Conservation (phyloP, 225 moss, liverwort and hornwort species). For the Pseudoscleropodium purum region DNA sequence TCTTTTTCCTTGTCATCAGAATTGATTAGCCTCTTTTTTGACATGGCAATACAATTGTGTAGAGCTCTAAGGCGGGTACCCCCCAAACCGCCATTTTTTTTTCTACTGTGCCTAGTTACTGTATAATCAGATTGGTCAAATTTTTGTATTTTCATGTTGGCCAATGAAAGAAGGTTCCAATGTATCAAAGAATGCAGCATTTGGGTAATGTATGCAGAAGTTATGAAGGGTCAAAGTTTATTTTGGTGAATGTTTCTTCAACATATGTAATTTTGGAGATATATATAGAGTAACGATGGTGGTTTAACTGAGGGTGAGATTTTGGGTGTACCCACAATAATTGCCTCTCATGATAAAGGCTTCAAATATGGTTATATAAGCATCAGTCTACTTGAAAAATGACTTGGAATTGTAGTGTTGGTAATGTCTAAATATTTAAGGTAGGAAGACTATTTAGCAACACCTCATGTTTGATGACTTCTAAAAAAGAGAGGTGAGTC, state of each 20-base stretch:
- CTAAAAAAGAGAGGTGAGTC: neutral
- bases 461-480: neutral
- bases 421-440: neutral
- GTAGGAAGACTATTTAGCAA: neutral
- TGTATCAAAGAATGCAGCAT: neutral
- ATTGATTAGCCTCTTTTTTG: too few relatives aligned
- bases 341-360: neutral
- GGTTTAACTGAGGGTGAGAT: fast-evolving
- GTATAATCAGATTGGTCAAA: neutral
- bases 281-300: neutral
- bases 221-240: neutral
- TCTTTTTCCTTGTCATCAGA: neutral
- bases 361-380: neutral
- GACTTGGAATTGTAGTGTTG: neutral
- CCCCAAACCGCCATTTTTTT: neutral
- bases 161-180: neutral
- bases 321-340: fast-evolving
- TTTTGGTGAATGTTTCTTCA: neutral
- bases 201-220: neutral
- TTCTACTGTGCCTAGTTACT: too few relatives aligned
- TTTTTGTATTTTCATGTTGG: neutral
- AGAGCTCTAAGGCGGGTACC: neutral
- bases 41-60: neutral
- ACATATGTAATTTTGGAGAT: neutral
- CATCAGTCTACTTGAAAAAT: neutral